Evolutionary conservation across 371 early-diverging fungal genomes (phyloP).

Genomic region (Blyttiomyces sp.): DNA sequence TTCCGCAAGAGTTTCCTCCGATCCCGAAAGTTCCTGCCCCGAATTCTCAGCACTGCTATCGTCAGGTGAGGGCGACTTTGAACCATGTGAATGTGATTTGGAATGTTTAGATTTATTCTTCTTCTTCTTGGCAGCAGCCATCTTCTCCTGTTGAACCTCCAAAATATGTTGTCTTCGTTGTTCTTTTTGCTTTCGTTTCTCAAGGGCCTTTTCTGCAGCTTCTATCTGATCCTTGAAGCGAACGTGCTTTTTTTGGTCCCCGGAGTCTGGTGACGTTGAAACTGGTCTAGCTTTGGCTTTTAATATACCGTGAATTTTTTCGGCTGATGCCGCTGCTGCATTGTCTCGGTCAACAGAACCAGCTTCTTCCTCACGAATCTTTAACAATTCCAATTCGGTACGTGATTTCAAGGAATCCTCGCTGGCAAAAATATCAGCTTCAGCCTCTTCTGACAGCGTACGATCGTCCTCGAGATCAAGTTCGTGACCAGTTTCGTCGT

Average conservation of each 20-base stretch:
- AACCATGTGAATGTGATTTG: no score
- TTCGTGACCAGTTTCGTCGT: not conserved
- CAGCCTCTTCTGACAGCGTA: not conserved
- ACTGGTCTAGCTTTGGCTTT: no score
- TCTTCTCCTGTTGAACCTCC: not conserved
- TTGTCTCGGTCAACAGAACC: not conserved
- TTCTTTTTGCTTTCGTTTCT: conserved; percentile 2
- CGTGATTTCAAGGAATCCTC: not conserved
- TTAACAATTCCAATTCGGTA: not conserved
- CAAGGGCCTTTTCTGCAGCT: not conserved
- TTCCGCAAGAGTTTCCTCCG: no score
- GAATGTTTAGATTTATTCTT: not conserved
- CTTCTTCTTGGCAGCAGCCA: not conserved
- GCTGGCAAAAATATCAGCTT: not conserved
- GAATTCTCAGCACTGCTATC: no score
- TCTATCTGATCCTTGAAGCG: conserved; percentile 20
- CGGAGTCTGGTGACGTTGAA: not conserved
- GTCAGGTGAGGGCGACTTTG: no score
- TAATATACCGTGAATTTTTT: not conserved
- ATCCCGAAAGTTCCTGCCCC: no score
- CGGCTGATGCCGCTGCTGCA: not conserved
- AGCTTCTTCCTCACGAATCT: not conserved
- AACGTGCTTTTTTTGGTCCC: not conserved
- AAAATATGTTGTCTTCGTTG: conserved; percentile 7
- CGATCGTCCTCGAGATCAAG: not conserved